Base-by-base conservation (phyloP, 1,284 basidiomycete species). In the Anthracocystis setariae region DNA sequence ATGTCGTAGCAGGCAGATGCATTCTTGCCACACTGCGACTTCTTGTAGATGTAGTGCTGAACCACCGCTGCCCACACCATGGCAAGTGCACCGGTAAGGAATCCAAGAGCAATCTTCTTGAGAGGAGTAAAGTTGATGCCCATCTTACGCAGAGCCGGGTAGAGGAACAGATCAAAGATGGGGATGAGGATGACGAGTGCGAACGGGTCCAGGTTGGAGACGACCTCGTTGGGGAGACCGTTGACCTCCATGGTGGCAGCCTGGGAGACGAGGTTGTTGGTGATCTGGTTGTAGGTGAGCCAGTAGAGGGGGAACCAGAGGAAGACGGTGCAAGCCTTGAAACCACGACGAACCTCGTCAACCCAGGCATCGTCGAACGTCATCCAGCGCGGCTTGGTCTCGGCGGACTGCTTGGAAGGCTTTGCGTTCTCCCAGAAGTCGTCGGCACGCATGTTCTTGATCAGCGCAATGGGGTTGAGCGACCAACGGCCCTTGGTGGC, bases 251-350 rank as follows among this genome's bases (percentile, higher is more conserved):
- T 85, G 46, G 82, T 82, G 43, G 81, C 80, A 10, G 82, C 82
- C 82, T 85, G 84, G 46, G 81, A 80, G 1, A 88, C 89, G 81
- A 94, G 82, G 83, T 93, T 93, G 85, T 89, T 91, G 51, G 80
- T 83, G 60, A 86, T 83, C 77, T 85, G 85, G 60, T 85, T 84
- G 73, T 86, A 84, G 55, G 82, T 82, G 40, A 86, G 78, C 71
- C 80, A 82, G 82, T 85, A 86, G 68, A 86, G 80, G 12, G 85
- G 85, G 66, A 85, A 91, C 87, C 90, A 92, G 44, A 86, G 80
- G 84, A 94, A 94, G 57, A 94, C 92, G 40, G 85, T 83, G 84
- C 92, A 94, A 9, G 93, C 93, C 83, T 91, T 92, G 84, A 93
- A 84, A 2, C 91, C 92, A 76, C 92, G 88, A 57, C 87, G 86